Conservation (phyloP, 1,139 yeast species). For the Geotrichum siamense region DNA sequence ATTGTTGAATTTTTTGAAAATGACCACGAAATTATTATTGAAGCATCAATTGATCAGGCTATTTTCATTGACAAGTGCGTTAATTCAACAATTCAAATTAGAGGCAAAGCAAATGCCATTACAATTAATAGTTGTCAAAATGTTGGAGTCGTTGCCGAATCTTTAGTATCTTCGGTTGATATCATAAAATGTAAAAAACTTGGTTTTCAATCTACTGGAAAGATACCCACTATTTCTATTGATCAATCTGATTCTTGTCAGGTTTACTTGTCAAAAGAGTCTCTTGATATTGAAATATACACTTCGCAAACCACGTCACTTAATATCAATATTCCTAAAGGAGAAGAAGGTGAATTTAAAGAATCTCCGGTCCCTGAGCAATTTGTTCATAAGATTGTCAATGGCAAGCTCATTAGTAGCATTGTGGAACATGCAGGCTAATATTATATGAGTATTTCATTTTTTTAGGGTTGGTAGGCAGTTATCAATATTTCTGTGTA, state of each 20-base stretch:
- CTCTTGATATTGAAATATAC: conserved; percentile 65
- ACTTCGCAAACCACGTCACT: conserved; percentile 80
- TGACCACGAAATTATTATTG: conserved; percentile 53
- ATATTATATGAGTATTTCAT: no score
- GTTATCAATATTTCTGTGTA: no score
- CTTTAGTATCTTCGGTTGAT: conserved; percentile 82
- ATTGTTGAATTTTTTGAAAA: conserved; percentile 70
- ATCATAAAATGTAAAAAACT: conserved; percentile 73
- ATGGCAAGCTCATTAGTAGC: conserved; percentile 43
- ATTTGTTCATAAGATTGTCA: conserved; percentile 52
- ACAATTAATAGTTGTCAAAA: conserved; percentile 67
- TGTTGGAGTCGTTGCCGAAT: conserved; percentile 72
- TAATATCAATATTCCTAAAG: conserved; percentile 69
- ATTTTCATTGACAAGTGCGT: conserved; percentile 78
- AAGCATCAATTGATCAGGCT: conserved; percentile 80
- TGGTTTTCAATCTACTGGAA: conserved; percentile 77
- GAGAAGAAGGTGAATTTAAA: conserved; percentile 54
- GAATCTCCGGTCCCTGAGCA: conserved; percentile 88
- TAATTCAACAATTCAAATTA: conserved; percentile 68
- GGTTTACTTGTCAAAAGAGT: conserved; percentile 65
- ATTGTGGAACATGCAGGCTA: conserved; percentile 57
- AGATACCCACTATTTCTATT: conserved; percentile 71
- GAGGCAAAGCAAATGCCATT: conserved; percentile 88
- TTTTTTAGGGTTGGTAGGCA: no score
- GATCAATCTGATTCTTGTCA: conserved; percentile 88